phyloP scores from a whole-genome alignment of 2,329 filamentous ascomycete genomes.

The Decorospora gaudefroyi region DNA sequence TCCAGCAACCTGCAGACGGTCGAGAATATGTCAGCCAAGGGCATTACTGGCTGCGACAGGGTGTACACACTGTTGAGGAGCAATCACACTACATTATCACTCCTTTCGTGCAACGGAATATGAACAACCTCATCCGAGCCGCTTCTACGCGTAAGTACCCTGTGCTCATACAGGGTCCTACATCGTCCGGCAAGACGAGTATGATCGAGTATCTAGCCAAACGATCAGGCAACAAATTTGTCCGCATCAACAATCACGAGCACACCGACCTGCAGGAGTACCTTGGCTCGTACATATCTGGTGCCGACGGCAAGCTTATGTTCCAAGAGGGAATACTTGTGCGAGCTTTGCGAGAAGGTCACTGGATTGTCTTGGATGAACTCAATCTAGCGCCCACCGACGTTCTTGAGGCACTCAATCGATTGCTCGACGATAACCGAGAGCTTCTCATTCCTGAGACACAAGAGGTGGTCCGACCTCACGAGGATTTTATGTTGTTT shows the following conservation, averaged over 20 bases:
- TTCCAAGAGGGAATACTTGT: constrained; percentile 96
- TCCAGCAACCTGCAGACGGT: constrained; percentile 76
- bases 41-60: constrained; percentile 89
- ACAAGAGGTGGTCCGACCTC: constrained; percentile 88
- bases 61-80: constrained; percentile 66
- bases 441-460: constrained; percentile 96
- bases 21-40: constrained; percentile 80
- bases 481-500: constrained; percentile 96
- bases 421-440: constrained; percentile 92
- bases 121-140: constrained; percentile 91
- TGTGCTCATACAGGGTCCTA: constrained; percentile 93
- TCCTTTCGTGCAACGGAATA: constrained; percentile 89
- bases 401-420: constrained; percentile 93
- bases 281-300: constrained; percentile 89
- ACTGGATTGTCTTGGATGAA: constrained; percentile 98
- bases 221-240: constrained; percentile 93
- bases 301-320: constrained; percentile 76
- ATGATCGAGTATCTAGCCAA: constrained; percentile 99
- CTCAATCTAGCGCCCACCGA: constrained; percentile 96
- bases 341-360: constrained; percentile 85
- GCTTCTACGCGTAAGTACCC: constrained; percentile 91
- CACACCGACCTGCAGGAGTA: constrained; percentile 99
- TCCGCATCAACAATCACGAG: constrained; percentile 99
- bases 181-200: constrained; percentile 96
- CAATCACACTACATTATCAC: constrained; percentile 95